phyloP scores from a whole-genome alignment of 2,329 filamentous ascomycete species.

The Cercospora canescens region DNA sequence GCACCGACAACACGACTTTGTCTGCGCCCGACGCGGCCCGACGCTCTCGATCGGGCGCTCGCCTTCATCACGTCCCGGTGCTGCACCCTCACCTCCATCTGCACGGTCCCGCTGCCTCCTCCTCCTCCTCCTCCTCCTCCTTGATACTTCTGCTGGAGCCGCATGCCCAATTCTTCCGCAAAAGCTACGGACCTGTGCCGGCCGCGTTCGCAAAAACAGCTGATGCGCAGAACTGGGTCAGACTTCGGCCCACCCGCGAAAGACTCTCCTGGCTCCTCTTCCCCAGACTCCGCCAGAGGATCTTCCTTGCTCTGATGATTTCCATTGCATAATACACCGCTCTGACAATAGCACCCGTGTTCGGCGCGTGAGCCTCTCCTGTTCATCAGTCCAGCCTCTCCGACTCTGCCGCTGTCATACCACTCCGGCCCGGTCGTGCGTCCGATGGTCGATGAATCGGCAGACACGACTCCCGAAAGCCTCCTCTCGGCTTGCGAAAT shows the following conservation, averaged over 20 bases:
- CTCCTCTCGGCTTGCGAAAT: background rate
- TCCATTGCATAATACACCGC: background rate
- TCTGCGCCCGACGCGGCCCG: constrained; percentile 2
- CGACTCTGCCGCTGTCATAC: constrained; percentile 12
- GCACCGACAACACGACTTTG: constrained; percentile 4
- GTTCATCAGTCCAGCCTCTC: background rate
- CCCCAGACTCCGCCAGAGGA: constrained; percentile 4
- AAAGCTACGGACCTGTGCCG: constrained; percentile 32
- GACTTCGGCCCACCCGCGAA: background rate
- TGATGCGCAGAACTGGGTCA: constrained; percentile 18
- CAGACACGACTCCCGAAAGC: background rate
- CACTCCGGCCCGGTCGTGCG: constrained; percentile 3
- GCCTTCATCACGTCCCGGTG: background rate
- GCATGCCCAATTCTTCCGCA: constrained; percentile 26
- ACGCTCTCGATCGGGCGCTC: background rate
- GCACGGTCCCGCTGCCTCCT: constrained; percentile 22
- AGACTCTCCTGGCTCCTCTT: background rate
- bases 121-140: constrained; percentile 9
- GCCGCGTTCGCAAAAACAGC: constrained; percentile 31
- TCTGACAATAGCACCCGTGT: constrained; percentile 1
- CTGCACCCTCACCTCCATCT: constrained; percentile 19
- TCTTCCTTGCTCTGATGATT: constrained; percentile 8
- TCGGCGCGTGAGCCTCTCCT: background rate
- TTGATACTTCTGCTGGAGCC: constrained; percentile 2
- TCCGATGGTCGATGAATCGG: background rate